Evolutionary conservation across 495 filamentous ascomycete genomes (phyloP).

Genomic region (Hypomontagnella submonticulosa): DNA sequence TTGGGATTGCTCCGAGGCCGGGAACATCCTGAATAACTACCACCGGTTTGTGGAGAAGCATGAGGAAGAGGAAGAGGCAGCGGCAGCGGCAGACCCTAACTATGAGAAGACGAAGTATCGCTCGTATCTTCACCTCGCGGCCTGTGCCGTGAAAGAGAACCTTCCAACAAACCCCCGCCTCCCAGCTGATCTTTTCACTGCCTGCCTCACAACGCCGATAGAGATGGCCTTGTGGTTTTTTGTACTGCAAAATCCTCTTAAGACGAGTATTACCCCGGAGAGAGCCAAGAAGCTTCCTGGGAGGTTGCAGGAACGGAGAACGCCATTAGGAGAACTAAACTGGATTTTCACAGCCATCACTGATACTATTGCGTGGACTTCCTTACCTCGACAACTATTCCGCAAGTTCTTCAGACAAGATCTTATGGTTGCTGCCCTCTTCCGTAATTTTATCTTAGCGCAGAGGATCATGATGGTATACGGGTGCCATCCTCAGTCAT

Average conservation of each 20-base stretch:
- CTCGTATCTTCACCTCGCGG: constrained; percentile 89
- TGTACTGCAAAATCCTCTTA: constrained; percentile 89
- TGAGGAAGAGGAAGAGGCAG: constrained; percentile 82
- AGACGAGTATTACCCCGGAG: constrained; percentile 77
- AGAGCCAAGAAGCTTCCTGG: constrained; percentile 85
- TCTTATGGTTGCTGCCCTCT: constrained; percentile 98
- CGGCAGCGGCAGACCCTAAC: constrained; percentile 75
- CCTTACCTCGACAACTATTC: constrained; percentile 85
- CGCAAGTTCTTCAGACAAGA: constrained; percentile 97
- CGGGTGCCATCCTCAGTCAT: constrained; percentile 91
- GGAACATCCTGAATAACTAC: constrained; percentile 94
- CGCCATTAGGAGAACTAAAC: constrained; percentile 94
- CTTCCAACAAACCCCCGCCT: constrained; percentile 96
- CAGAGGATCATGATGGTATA: constrained; percentile 96
- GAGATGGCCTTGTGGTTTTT: constrained; percentile 97
- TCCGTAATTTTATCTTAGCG: constrained; percentile 93
- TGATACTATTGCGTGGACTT: constrained; percentile 99
- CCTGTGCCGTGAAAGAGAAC: constrained; percentile 87
- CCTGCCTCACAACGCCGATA: constrained; percentile 95
- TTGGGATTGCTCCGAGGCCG: constrained; percentile 96
- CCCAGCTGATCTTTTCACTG: constrained; percentile 95
- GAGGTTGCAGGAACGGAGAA: constrained; percentile 89
- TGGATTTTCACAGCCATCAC: constrained; percentile 99
- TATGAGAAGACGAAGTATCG: constrained; percentile 71
- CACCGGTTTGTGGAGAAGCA: constrained; percentile 95